A percentile compares a stretch with the other conserved stretches of the same genome.
These are phyloP conservation scores for Globisporangium yorkense DNA, from an alignment of 352 stramenopile species.

Conservation along the genomic window DNA sequence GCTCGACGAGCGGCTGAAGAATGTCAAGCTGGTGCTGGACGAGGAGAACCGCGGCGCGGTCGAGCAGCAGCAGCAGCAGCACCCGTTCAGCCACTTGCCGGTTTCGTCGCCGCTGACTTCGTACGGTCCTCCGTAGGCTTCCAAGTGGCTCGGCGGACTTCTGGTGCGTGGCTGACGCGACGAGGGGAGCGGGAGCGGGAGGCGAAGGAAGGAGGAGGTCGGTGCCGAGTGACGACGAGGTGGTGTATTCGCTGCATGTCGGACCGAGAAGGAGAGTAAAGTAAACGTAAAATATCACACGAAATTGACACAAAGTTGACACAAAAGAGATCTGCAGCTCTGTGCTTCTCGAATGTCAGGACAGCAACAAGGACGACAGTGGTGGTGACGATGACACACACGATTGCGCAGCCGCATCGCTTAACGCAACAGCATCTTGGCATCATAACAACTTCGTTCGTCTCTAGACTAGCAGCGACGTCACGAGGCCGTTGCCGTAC, in stretches of 20 bases:
- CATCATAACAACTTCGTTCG: not conserved
- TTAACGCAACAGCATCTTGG: not conserved
- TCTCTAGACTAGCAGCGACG: slow-evolving; percentile 45
- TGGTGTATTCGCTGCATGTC: not conserved
- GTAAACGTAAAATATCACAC: not conserved
- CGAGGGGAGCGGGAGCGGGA: not conserved
- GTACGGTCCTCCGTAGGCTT: not conserved
- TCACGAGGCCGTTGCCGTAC: slow-evolving; percentile 57
- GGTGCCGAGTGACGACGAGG: not conserved
- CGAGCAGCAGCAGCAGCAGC: slow-evolving; percentile 1
- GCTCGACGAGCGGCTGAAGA: slow-evolving; percentile 47
- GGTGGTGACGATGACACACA: no score
- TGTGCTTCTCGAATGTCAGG: not conserved
- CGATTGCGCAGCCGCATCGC: no score
- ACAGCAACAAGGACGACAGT: no score
- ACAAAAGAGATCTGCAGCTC: not conserved
- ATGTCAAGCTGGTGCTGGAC: slow-evolving; percentile 31
- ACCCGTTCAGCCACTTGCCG: not conserved
- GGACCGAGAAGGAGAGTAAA: not conserved
- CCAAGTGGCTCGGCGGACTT: not conserved
- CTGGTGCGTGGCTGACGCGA: no score
- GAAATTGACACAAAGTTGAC: not conserved
- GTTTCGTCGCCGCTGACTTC: slow-evolving; percentile 1
- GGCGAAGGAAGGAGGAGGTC: not conserved
- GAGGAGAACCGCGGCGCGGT: slow-evolving; percentile 2